Evolutionary conservation across 2,329 filamentous ascomycete genomes (phyloP).

Genomic region (Paramyrothecium roridum): DNA sequence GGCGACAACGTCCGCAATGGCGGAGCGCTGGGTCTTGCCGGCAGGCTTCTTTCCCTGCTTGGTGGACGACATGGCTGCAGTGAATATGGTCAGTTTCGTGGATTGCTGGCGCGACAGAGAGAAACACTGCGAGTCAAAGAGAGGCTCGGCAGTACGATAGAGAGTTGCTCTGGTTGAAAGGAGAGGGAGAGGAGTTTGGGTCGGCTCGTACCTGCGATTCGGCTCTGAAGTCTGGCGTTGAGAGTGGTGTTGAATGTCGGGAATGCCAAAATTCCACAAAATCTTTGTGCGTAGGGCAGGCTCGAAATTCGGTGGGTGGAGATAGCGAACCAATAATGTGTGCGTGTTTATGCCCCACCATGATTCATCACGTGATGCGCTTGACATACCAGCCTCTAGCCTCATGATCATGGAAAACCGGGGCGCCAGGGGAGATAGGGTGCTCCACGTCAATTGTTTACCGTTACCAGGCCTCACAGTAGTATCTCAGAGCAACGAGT

Average conservation of each 20-base stretch:
- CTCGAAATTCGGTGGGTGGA: conserved; percentile 29
- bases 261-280: conserved; percentile 35
- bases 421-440: conserved; percentile 1
- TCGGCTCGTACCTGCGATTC: conserved; percentile 37
- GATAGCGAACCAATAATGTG: conserved; percentile 33
- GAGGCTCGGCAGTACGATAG: not conserved
- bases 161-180: not conserved
- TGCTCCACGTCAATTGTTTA: not conserved
- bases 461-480: not conserved
- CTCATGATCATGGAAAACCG: conserved; percentile 13
- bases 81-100: conserved; percentile 20
- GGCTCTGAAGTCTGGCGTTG: conserved; percentile 36
- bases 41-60: conserved; percentile 31
- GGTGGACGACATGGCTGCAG: conserved; percentile 39
- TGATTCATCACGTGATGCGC: conserved; percentile 21
- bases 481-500: not conserved
- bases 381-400: not conserved
- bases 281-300: conserved; percentile 40
- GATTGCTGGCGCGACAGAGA: conserved; percentile 11
- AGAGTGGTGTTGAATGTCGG: conserved; percentile 28
- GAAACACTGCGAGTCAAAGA: conserved; percentile 3
- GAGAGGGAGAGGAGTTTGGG: conserved; percentile 12
- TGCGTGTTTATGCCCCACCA: not conserved
- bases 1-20: conserved; percentile 97
- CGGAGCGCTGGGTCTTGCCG: conserved; percentile 66